phyloP scores from a whole-genome alignment of 305 asterid species.

The Fraxinus ornus region DNA sequence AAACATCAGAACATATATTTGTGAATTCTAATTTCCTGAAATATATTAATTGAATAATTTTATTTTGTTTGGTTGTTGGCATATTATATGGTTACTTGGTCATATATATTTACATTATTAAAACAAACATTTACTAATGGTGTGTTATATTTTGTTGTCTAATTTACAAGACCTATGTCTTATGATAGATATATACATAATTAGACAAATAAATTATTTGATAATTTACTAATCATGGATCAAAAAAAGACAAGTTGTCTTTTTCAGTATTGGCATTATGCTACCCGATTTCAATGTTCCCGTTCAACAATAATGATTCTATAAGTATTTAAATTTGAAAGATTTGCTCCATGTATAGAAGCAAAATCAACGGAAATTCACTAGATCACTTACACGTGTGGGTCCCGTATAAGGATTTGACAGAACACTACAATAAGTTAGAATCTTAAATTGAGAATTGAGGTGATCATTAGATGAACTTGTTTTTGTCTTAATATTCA shows the following conservation, averaged over 20 bases:
- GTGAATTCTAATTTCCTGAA: neutral
- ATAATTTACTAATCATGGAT: conserved; percentile 11
- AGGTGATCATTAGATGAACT: too few relatives aligned
- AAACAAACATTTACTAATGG: conserved; percentile 7
- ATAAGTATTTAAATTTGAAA: neutral
- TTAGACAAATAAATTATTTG: conserved; percentile 8
- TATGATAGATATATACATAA: neutral
- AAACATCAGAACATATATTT: neutral
- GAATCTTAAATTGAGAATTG: too few relatives aligned
- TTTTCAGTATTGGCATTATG: neutral
- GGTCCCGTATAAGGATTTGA: too few relatives aligned
- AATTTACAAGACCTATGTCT: neutral
- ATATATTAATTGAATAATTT: neutral
- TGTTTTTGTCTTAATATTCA: too few relatives aligned
- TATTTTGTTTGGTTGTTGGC: conserved; percentile 22
- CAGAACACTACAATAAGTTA: too few relatives aligned
- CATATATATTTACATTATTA: neutral
- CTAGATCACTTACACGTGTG: too few relatives aligned
- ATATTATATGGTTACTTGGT: neutral
- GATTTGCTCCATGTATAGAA: too few relatives aligned
- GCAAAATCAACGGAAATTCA: too few relatives aligned
- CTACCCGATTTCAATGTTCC: conserved; percentile 1
- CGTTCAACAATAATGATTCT: neutral
- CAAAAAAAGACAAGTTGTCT: conserved; percentile 13
- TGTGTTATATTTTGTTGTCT: conserved; percentile 29